Evolutionary conservation across 208 protist species (phyloP), one percentile per base, ranked within the genome.

Genomic region (Wallacemonas sp.): DNA sequence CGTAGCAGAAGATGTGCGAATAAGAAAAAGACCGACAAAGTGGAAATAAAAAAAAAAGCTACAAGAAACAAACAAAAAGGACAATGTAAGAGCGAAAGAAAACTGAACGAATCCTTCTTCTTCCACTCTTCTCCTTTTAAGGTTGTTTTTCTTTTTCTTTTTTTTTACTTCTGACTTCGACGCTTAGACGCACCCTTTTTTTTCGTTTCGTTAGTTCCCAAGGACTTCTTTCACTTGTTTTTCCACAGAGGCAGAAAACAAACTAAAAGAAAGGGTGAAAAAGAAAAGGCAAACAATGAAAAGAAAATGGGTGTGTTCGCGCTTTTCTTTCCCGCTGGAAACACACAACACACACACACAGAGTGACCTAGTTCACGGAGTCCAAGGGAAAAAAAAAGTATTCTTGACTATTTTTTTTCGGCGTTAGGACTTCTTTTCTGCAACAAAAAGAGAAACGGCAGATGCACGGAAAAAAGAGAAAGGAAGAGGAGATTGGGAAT

Each of bases 191-290:
- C n/a, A n/a, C n/a, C n/a, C n/a, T n/a, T n/a, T n/a, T n/a, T n/a
- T n/a, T n/a, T n/a, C n/a, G n/a, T n/a, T n/a, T n/a, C n/a, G n/a
- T n/a, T n/a, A n/a, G n/a, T n/a, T n/a, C n/a, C n/a, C n/a, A n/a
- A n/a, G n/a, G n/a, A n/a, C n/a, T 41, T 41, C 36, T 41, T 14
- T 41, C 36, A 16, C 14, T 41, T 41, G 7, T 41, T 41, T 41
- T 41, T 41, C 36, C 28, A 26, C 44, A 42, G n/a, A n/a, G n/a
- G n/a, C n/a, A n/a, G n/a, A n/a, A 45, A 61, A 50, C 31, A 41
- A 68, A 39, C 39, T 50, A 46, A 55, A 68, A 23, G 48, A 61
- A 26, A 26, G n/a, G 44, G n/a, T 26, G 44, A 49, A 49, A 49
- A 25, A 49, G n/a, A 8, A 49, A 49, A 1, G n/a, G n/a, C n/a